Conservation (phyloP, 169 alveolate genomes). For the Eimeria sp. region DNA sequence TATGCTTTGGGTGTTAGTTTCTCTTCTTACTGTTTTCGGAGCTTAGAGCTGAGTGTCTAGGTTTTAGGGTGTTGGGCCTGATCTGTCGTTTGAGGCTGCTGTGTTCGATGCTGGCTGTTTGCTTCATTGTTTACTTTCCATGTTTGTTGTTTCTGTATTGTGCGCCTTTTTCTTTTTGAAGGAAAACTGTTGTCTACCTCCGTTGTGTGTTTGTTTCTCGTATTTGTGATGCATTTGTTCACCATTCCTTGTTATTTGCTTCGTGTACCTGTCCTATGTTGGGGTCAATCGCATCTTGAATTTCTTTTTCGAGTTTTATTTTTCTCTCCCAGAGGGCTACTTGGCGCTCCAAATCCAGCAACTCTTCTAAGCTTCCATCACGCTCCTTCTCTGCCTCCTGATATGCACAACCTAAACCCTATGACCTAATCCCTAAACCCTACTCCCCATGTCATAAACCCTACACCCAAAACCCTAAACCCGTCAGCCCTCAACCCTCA, state of each 20-base stretch:
- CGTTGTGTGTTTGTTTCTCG: neutral
- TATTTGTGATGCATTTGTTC: too few relatives aligned
- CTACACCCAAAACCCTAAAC: neutral
- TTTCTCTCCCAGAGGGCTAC: constrained; percentile 96
- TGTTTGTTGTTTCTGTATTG: neutral
- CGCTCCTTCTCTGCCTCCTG: constrained; percentile 91
- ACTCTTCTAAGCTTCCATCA: constrained; percentile 90
- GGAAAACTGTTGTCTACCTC: too few relatives aligned
- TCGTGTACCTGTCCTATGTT: constrained; percentile 92
- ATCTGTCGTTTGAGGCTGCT: too few relatives aligned
- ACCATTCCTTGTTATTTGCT: neutral
- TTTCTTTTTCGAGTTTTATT: constrained; percentile 95
- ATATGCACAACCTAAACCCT: constrained; percentile 10
- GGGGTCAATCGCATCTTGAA: constrained; percentile 96
- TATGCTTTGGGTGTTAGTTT: too few relatives aligned
- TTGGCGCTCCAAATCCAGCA: constrained; percentile 92
- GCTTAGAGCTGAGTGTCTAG: neutral
- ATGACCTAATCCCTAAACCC: neutral
- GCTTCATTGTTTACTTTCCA: neutral
- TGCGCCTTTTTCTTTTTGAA: neutral
- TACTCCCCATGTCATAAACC: neutral
- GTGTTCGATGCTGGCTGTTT: too few relatives aligned
- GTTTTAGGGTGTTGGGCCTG: neutral
- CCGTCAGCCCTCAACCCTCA: neutral
- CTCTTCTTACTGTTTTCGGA: too few relatives aligned